phyloP scores from a whole-genome alignment of 768 basidiomycete species.

The Rhizopogon vesiculosus region DNA sequence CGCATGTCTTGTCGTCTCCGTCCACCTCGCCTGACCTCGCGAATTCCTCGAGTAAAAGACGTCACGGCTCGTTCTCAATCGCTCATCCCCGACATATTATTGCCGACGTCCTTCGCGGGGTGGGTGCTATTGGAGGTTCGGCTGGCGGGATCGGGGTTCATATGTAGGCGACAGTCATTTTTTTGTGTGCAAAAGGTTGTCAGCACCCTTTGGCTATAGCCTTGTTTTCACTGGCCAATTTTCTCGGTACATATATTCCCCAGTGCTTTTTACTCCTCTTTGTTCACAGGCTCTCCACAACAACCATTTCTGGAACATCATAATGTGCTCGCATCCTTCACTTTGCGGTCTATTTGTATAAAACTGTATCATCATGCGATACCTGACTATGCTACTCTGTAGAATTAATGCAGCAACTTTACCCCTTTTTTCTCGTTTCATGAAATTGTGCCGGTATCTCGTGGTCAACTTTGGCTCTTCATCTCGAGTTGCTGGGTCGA shows the following conservation, averaged over 20 bases:
- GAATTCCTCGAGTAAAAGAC: slow-evolving; percentile 8
- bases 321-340: neutral
- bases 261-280: neutral
- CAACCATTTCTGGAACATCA: neutral
- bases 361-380: neutral
- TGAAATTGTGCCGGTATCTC: neutral
- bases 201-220: neutral
- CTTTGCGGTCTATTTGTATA: too few species aligned
- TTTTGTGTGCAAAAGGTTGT: neutral
- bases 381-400: neutral
- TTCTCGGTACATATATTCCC: neutral
- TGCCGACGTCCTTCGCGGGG: slow-evolving; percentile 39
- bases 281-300: neutral
- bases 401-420: neutral
- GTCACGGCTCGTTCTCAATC: slow-evolving; percentile 7
- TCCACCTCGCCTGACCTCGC: slow-evolving; percentile 6
- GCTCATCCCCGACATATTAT: slow-evolving; percentile 18
- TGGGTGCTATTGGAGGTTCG: slow-evolving; percentile 29
- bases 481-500: too few species aligned
- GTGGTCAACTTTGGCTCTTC: neutral
- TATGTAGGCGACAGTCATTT: neutral
- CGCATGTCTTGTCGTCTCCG: slow-evolving; percentile 7
- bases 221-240: neutral
- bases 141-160: neutral
- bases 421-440: neutral